These are phyloP conservation scores for Apiospora rasikravindrae DNA, from an alignment of 2,329 filamentous ascomycete species.

Conservation along the genomic window DNA sequence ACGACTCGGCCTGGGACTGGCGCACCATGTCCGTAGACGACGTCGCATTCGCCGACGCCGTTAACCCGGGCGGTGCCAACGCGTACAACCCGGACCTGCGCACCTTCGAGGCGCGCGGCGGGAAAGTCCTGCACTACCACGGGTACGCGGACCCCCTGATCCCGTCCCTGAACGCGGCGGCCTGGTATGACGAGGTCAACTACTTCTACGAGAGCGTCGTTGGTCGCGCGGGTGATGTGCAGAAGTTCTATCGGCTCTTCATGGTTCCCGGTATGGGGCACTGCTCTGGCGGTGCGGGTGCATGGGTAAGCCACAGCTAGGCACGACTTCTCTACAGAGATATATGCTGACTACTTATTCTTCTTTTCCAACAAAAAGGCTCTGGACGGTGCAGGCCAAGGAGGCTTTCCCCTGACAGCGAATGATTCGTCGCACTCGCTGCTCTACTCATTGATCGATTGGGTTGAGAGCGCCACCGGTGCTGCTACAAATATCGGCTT, in stretches of 20 bases:
- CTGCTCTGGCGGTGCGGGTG: slow-evolving; percentile 46
- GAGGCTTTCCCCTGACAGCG: slow-evolving; percentile 21
- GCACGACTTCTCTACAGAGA: neutral
- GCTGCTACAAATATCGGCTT: slow-evolving; percentile 25
- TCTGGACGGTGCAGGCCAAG: slow-evolving; percentile 26
- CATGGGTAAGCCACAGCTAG: slow-evolving; percentile 31
- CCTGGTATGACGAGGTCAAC: slow-evolving; percentile 40
- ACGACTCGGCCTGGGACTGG: slow-evolving; percentile 44
- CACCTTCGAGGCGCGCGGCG: slow-evolving; percentile 44
- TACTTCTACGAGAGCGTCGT: slow-evolving; percentile 28
- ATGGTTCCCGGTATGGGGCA: slow-evolving; percentile 59
- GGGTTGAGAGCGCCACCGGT: slow-evolving; percentile 49
- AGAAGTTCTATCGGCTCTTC: slow-evolving; percentile 57
- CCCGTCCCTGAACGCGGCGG: slow-evolving; percentile 39
- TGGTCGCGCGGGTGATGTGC: slow-evolving; percentile 35
- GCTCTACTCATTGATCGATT: slow-evolving; percentile 52
- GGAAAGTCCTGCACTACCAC: slow-evolving; percentile 53
- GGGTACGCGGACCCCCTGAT: slow-evolving; percentile 49
- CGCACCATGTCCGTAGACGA: slow-evolving; percentile 39
- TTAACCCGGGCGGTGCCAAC: slow-evolving; percentile 44
- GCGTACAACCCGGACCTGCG: slow-evolving; percentile 47
- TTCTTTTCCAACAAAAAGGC: neutral
- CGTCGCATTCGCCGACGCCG: slow-evolving; percentile 36
- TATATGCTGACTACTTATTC: neutral
- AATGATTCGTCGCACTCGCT: slow-evolving; percentile 51